Evolutionary conservation across 352 stramenopile species (phyloP).

Genomic region (Poterioochromonas sp.): DNA sequence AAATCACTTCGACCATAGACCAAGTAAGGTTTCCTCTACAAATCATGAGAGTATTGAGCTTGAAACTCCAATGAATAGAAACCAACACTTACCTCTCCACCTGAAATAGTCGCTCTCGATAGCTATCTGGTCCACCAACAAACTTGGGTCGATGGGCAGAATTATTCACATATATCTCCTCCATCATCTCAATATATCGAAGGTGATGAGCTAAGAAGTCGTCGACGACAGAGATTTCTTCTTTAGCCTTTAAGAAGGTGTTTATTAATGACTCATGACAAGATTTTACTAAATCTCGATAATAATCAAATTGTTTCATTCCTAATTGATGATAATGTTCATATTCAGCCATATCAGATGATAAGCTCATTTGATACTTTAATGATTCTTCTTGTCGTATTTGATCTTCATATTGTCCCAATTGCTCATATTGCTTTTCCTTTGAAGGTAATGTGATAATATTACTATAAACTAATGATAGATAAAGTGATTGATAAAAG

Average conservation of each 20-base stretch:
- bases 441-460: neutral
- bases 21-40: no score
- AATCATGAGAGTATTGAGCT: no score
- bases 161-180: neutral
- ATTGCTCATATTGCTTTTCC: neutral
- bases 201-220: neutral
- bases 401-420: neutral
- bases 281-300: neutral
- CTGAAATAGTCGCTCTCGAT: neutral
- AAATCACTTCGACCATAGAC: no score
- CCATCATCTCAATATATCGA: neutral
- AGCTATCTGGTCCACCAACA: neutral
- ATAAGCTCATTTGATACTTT: no score
- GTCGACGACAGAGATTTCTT: no score
- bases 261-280: no score
- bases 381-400: no score
- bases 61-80: no score
- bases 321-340: neutral
- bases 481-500: slow-evolving; percentile 37
- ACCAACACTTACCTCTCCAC: no score
- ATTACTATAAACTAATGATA: slow-evolving; percentile 16
- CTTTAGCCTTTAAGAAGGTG: no score
- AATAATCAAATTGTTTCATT: neutral
- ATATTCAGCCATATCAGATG: no score
- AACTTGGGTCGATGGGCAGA: neutral